Conservation (phyloP, 495 filamentous ascomycete genomes). For the Cercophora scortea region DNA sequence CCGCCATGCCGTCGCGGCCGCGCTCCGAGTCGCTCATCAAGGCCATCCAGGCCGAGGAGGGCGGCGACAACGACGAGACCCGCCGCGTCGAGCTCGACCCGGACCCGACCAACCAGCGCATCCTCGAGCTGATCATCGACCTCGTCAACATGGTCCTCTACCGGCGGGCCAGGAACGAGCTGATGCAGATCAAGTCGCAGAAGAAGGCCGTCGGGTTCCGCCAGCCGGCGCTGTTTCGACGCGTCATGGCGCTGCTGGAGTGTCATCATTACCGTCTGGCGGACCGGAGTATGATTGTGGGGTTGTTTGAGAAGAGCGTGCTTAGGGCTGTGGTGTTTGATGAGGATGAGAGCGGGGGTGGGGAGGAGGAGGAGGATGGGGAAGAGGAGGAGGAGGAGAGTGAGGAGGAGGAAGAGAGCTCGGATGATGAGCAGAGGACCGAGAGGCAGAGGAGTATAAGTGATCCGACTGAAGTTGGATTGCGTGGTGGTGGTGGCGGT, state of each 20-base stretch:
- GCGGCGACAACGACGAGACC: slow-evolving; percentile 17
- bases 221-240: slow-evolving; percentile 68
- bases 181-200: slow-evolving; percentile 46
- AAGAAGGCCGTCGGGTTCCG: slow-evolving; percentile 59
- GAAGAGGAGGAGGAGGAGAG: slow-evolving; percentile 2
- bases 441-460: slow-evolving; percentile 46
- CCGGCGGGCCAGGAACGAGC: slow-evolving; percentile 65
- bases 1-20: slow-evolving; percentile 24
- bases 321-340: slow-evolving; percentile 68
- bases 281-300: slow-evolving; percentile 79
- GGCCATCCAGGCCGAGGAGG: slow-evolving; percentile 25
- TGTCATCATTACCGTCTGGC: slow-evolving; percentile 80
- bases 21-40: slow-evolving; percentile 24
- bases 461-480: slow-evolving; percentile 30
- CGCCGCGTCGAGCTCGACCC: slow-evolving; percentile 43
- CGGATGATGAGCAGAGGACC: slow-evolving; percentile 39
- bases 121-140: slow-evolving; percentile 73
- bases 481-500: too few relatives aligned
- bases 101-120: slow-evolving; percentile 62
- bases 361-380: not conserved
- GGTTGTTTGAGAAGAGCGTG: slow-evolving; percentile 87
- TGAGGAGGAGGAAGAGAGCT: slow-evolving; percentile 17
- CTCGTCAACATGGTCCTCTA: slow-evolving; percentile 84
- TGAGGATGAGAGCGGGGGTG: slow-evolving; percentile 27
- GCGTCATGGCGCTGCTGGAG: slow-evolving; percentile 79